Conservation (phyloP, 306 rosid species). For the Fagus crenata region DNA sequence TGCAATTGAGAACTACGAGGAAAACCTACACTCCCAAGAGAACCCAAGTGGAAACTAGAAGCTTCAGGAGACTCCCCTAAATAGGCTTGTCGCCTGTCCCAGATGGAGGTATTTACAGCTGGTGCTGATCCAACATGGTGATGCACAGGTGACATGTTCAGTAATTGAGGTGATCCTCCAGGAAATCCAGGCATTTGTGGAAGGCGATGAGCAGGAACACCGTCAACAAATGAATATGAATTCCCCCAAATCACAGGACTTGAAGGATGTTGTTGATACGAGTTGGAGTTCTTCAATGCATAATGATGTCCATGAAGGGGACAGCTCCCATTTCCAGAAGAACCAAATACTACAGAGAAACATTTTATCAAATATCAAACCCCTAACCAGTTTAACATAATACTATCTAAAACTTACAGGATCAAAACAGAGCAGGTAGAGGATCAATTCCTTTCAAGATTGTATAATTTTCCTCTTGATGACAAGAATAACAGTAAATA, state of each 20-base stretch:
- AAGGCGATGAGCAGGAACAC: conserved; percentile 51
- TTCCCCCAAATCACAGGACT: conserved; percentile 59
- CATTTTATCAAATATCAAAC: conserved; percentile 19
- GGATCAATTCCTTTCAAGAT: neutral
- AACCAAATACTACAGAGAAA: conserved; percentile 41
- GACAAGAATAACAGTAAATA: neutral
- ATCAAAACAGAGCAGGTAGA: neutral
- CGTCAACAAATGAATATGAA: conserved; percentile 62
- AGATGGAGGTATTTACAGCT: conserved; percentile 63
- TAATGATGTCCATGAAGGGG: conserved; percentile 60
- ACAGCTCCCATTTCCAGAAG: conserved; percentile 55
- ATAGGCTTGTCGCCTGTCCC: conserved; percentile 68
- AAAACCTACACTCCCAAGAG: conserved; percentile 67
- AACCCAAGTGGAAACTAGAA: conserved; percentile 62
- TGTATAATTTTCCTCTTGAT: neutral
- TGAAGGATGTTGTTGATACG: conserved; percentile 68
- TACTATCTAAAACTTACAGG: neutral
- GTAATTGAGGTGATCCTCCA: conserved; percentile 55
- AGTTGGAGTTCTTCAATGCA: conserved; percentile 59
- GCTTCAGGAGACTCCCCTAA: conserved; percentile 69
- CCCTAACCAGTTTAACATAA: neutral
- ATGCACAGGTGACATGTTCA: conserved; percentile 52
- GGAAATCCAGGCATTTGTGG: conserved; percentile 65
- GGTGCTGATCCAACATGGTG: conserved; percentile 89
- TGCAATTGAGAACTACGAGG: conserved; percentile 66